These are phyloP conservation scores for Tetrahymena thermophila DNA, from an alignment of 73 alveolate species.

Conservation along the genomic window DNA sequence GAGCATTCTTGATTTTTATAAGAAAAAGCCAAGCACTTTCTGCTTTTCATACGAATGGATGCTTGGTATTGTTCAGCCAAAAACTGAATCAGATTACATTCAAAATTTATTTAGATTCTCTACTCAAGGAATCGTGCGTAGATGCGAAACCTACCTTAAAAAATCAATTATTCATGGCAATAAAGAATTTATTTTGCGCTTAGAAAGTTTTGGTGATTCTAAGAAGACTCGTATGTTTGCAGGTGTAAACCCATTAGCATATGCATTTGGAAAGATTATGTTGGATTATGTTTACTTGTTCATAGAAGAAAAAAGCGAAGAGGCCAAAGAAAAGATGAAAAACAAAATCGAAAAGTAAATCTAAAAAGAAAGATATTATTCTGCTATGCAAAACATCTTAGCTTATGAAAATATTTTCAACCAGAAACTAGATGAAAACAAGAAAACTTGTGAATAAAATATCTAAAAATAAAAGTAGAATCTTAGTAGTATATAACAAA, in stretches of 20 bases:
- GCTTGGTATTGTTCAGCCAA: background rate
- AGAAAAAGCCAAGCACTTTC: background rate
- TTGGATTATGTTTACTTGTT: conserved; percentile 33
- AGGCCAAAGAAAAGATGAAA: background rate
- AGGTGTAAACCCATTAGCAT: conserved; percentile 38
- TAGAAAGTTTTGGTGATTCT: conserved; percentile 23
- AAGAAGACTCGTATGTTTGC: conserved; percentile 22
- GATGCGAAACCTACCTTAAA: conserved; percentile 40
- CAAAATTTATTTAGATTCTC: background rate
- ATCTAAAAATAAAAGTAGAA: background rate
- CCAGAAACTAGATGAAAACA: background rate
- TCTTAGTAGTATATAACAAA: background rate
- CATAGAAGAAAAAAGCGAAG: conserved; percentile 3
- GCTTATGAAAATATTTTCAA: background rate
- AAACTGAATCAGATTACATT: background rate
- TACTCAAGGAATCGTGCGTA: conserved; percentile 7
- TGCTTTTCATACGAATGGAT: background rate
- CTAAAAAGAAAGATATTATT: background rate
- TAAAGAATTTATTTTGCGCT: conserved; percentile 18
- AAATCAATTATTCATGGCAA: conserved; percentile 10
- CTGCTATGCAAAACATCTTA: background rate
- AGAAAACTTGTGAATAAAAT: background rate
- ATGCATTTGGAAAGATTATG: conserved; percentile 45
- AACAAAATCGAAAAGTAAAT: background rate
- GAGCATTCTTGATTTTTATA: background rate